Evolutionary conservation across 2,329 filamentous ascomycete genomes (phyloP), one percentile per base, ranked within the genome.

Genomic region (Ophiosphaerella herpotricha): DNA sequence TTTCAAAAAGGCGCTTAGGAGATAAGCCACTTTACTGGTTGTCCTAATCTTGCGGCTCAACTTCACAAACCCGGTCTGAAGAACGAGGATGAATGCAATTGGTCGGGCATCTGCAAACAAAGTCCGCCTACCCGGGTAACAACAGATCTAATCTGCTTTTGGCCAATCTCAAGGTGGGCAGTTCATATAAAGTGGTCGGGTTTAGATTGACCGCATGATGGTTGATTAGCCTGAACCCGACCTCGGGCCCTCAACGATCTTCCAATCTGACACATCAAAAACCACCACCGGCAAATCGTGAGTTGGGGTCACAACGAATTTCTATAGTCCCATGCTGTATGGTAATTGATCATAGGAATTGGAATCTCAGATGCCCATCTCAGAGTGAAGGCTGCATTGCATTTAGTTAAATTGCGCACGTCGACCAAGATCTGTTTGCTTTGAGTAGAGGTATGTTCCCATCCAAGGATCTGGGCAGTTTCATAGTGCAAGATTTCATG

Each of bases 191-290:
- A 56, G 48, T 54, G 54, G 52, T 39, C 54, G 55, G 58, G 53
- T 43, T 57, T 64, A 65, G 49, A 68, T 68, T 69, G 54, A 53
- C 50, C 45, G 63, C 50, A 56, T 56, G 51, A 31, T 48, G 16
- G 43, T 54, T 56, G 50, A 67, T 68, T 68, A 66, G 61, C 54
- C 65, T 66, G 59, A 68, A 68, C 57, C 61, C 45, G 48, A 45
- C 42, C 32, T 44, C 48, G 48, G 36, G 48, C 40, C 43, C 24
- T 29, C 46, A 39, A 37, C 49, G 46, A 53, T 32, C 38, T 36
- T 14, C 39, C 34, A 24, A 24, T 21, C 18, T 32, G 39, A 26
- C 24, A 34, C 23, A 11, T 9, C 18, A n/a, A 29, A 31, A 34
- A 39, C 9, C 21, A 36, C 35, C 35, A 40, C 8, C 31, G 18